Conservation (phyloP, 441 rosid species). For the Iberis amara region DNA sequence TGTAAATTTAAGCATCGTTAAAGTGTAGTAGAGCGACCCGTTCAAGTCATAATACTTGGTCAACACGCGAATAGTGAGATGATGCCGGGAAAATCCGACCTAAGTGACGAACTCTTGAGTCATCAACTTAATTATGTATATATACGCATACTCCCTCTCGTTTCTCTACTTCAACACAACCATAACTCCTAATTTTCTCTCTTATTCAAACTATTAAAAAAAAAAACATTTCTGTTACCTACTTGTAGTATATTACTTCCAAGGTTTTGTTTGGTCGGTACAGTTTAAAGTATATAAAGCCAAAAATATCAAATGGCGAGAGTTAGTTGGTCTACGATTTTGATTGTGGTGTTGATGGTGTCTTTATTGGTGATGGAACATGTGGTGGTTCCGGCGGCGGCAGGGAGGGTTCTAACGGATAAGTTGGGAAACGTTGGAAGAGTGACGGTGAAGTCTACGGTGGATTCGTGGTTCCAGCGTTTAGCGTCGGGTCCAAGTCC, state of each 20-base stretch:
- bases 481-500: slow-evolving; percentile 31
- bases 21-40: slow-evolving; percentile 19
- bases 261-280: not conserved
- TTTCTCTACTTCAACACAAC: slow-evolving; percentile 10
- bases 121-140: slow-evolving; percentile 5
- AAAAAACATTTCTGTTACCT: no score
- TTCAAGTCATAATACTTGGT: slow-evolving; percentile 32
- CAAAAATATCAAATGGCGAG: slow-evolving; percentile 23
- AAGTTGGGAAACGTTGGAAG: slow-evolving; percentile 13
- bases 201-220: not conserved
- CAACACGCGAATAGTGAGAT: slow-evolving; percentile 23
- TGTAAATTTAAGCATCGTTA: not conserved
- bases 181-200: slow-evolving; percentile 8
- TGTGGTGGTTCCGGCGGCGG: slow-evolving; percentile 28
- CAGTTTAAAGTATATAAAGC: slow-evolving; percentile 1
- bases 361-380: no score
- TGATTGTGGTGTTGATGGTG: slow-evolving; percentile 23
- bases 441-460: slow-evolving; percentile 24
- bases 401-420: slow-evolving; percentile 29
- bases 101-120: slow-evolving; percentile 16
- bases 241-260: no score
- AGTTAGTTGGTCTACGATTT: slow-evolving; percentile 25
- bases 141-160: slow-evolving; percentile 5
- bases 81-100: slow-evolving; percentile 28
- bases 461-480: slow-evolving; percentile 32